These are phyloP conservation scores for Cerioporus squamosus DNA, from an alignment of 1,284 basidiomycete genomes.

Conservation along the genomic window DNA sequence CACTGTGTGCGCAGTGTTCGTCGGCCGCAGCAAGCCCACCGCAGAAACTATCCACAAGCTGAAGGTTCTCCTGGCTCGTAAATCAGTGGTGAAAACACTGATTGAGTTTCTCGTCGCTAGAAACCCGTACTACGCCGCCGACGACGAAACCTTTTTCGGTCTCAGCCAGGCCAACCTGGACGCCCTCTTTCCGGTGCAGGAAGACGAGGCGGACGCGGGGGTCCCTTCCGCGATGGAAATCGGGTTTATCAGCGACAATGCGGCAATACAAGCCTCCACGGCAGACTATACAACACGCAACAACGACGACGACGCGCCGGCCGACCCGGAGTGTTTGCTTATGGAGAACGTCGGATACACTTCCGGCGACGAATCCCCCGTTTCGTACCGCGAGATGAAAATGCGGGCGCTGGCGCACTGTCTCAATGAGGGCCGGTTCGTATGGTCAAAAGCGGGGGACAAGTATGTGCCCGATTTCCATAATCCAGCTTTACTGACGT, in stretches of 20 bases:
- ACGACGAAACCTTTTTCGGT: neutral
- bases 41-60: neutral
- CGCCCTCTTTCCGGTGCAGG: neutral
- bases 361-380: neutral
- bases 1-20: constrained; percentile 3
- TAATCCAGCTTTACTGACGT: constrained; percentile 8
- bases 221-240: constrained; percentile 4
- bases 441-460: constrained; percentile 3
- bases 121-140: neutral
- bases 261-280: neutral
- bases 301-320: neutral
- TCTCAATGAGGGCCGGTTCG: constrained; percentile 1
- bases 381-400: constrained; percentile 6
- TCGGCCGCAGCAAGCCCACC: neutral
- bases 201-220: neutral
- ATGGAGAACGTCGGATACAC: constrained; percentile 7
- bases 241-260: neutral
- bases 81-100: neutral
- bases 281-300: neutral
- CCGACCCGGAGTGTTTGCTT: neutral
- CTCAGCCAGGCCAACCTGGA: neutral
- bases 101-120: neutral
- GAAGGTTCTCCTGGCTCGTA: neutral
- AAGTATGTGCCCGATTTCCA: constrained; percentile 13
- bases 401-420: constrained; percentile 4